These are phyloP conservation scores for Boletus subcaerulescens DNA, from an alignment of 768 basidiomycete species.

Conservation along the genomic window DNA sequence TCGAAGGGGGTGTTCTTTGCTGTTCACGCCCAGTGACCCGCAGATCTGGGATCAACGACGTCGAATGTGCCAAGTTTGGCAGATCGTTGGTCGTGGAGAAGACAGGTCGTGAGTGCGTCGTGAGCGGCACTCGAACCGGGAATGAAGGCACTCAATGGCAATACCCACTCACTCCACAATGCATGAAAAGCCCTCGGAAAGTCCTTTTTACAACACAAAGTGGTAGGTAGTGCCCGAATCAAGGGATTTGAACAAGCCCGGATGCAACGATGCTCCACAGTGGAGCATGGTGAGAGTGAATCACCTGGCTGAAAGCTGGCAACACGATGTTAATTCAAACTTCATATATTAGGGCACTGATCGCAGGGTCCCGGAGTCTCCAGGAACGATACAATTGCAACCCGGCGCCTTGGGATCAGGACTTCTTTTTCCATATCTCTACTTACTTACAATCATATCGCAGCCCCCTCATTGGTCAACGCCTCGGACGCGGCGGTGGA, in stretches of 20 bases:
- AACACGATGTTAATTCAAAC: not conserved
- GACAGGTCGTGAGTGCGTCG: not conserved
- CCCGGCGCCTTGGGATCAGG: not conserved
- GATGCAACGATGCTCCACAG: not conserved
- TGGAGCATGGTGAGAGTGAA: not conserved
- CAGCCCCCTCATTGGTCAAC: conserved; percentile 13
- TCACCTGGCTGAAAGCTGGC: conserved; percentile 7
- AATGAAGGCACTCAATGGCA: conserved; percentile 1
- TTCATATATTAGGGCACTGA: conserved; percentile 4
- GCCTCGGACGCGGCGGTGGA: conserved; percentile 12
- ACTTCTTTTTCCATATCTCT: conserved; percentile 7
- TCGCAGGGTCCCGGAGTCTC: conserved; percentile 13
- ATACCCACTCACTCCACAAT: conserved; percentile 19
- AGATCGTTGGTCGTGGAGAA: conserved; percentile 10
- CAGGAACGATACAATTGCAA: conserved; percentile 13
- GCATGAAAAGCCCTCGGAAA: not conserved
- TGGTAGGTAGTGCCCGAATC: not conserved
- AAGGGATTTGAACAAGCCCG: not conserved
- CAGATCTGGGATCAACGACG: conserved; percentile 1
- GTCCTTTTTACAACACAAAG: not conserved
- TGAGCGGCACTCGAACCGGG: not conserved
- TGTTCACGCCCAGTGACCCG: not conserved
- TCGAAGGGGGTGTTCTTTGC: not conserved
- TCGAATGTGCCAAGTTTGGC: conserved; percentile 3
- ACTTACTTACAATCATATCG: conserved; percentile 11